Conservation (phyloP, 495 filamentous ascomycete species). For the Penicillium coffeae region DNA sequence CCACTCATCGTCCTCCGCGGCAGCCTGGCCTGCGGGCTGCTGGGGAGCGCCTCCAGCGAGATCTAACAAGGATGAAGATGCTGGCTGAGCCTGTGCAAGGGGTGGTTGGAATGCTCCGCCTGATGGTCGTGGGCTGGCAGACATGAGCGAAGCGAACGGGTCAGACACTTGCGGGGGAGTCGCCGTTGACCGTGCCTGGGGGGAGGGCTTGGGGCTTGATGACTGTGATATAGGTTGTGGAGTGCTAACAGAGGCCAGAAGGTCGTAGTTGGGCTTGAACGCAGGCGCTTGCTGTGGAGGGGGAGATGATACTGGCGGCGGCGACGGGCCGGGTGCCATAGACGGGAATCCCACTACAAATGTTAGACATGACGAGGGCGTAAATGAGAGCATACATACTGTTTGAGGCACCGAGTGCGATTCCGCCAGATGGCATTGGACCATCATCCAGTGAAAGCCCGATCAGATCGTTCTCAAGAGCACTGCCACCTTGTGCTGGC, state of each 20-base stretch:
- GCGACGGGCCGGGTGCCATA: constrained; percentile 20
- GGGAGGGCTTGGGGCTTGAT: constrained; percentile 32
- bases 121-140: constrained; percentile 46
- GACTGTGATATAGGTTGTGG: constrained; percentile 48
- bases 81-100: constrained; percentile 17
- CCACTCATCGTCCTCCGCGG: constrained; percentile 74
- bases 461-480: constrained; percentile 63
- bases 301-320: constrained; percentile 25
- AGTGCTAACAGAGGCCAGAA: constrained; percentile 51
- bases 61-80: constrained; percentile 44
- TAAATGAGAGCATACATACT: constrained; percentile 50
- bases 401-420: constrained; percentile 73
- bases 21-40: constrained; percentile 25
- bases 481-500: constrained; percentile 29
- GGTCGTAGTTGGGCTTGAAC: constrained; percentile 55
- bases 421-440: constrained; percentile 73
- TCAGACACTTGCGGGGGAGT: constrained; percentile 45
- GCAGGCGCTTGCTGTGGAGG: constrained; percentile 32
- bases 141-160: constrained; percentile 68
- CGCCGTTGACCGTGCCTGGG: constrained; percentile 35
- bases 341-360: constrained; percentile 20
- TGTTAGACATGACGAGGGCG: constrained; percentile 17
- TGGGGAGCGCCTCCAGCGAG: constrained; percentile 25
- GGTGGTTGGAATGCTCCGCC: constrained; percentile 32
- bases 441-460: constrained; percentile 62